Evolutionary conservation across 805 yeast species (phyloP).

Genomic region (Martiniozyma abietophila): DNA sequence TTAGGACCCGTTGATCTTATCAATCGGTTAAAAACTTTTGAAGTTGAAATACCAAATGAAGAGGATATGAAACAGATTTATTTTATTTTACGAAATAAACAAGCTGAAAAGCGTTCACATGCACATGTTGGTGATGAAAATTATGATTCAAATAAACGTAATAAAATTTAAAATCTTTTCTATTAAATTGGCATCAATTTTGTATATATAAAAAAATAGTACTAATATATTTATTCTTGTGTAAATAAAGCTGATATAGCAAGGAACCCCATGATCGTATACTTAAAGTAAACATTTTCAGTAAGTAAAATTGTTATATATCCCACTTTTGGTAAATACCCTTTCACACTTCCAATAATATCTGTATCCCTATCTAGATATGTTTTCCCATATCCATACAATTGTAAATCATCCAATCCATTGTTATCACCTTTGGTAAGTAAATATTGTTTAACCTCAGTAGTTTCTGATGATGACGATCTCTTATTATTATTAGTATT

Average conservation of each 20-base stretch:
- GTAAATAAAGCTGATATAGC: conserved; percentile 60
- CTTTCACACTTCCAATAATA: conserved; percentile 86
- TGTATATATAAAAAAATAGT: background rate
- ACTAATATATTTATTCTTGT: conserved; percentile 32
- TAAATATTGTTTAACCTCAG: conserved; percentile 41
- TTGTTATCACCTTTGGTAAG: conserved; percentile 97
- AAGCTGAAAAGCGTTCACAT: too few relatives aligned
- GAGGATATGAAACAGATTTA: too few relatives aligned
- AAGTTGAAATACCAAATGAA: too few relatives aligned
- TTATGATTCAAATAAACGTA: too few relatives aligned
- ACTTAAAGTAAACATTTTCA: conserved; percentile 78
- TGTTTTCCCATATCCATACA: conserved; percentile 67
- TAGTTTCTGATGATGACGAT: conserved; percentile 2
- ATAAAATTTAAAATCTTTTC: too few relatives aligned
- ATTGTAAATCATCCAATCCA: conserved; percentile 79
- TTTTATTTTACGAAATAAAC: too few relatives aligned
- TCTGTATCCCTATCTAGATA: conserved; percentile 73
- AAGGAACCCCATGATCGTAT: conserved; percentile 63
- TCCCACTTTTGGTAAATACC: conserved; percentile 82
- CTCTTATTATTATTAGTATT: too few relatives aligned
- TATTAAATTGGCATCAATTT: too few relatives aligned
- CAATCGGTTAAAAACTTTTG: too few relatives aligned
- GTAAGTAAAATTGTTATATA: conserved; percentile 86
- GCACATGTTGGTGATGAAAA: too few relatives aligned
- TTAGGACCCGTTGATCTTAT: too few relatives aligned